phyloP scores from a whole-genome alignment of 345 rosid genomes.

The Carallia brachiata region DNA sequence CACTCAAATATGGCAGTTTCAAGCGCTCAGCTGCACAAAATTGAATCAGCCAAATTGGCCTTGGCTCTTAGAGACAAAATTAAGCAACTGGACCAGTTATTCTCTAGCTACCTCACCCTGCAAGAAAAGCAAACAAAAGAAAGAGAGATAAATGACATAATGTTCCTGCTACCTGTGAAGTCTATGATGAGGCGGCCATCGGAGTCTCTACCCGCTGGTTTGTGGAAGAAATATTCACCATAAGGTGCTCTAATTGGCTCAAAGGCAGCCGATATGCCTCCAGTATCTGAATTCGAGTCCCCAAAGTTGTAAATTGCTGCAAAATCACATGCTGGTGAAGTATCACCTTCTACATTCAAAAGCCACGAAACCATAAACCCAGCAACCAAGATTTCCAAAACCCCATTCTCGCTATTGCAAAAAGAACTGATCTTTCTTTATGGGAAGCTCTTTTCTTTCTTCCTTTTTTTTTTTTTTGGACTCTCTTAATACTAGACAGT shows the following conservation, averaged over 20 bases:
- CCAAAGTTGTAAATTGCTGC: constrained; percentile 89
- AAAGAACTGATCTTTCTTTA: not conserved
- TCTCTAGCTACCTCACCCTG: not conserved
- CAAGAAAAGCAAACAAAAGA: not conserved
- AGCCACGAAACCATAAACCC: constrained; percentile 37
- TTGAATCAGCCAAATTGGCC: not conserved
- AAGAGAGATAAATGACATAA: not conserved
- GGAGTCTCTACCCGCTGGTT: constrained; percentile 61
- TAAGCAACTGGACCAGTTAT: not conserved
- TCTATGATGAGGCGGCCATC: constrained; percentile 84
- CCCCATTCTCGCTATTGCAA: constrained; percentile 20
- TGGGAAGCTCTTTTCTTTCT: no score
- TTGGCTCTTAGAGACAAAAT: not conserved
- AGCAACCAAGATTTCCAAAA: constrained; percentile 24
- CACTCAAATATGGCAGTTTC: constrained; percentile 71
- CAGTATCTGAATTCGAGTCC: constrained; percentile 84
- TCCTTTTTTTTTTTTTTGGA: no score
- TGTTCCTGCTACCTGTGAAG: constrained; percentile 57
- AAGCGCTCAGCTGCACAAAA: constrained; percentile 67
- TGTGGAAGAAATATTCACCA: constrained; percentile 62
- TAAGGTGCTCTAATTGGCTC: constrained; percentile 54
- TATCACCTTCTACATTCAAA: constrained; percentile 17
- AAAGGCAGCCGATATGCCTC: constrained; percentile 80
- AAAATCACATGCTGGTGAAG: constrained; percentile 44
- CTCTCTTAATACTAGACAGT: no score